A percentile compares a stretch with the other conserved stretches of the same genome.
Evolutionary conservation across 768 basidiomycete genomes (phyloP).

Genomic region (Scleroderma bovista): DNA sequence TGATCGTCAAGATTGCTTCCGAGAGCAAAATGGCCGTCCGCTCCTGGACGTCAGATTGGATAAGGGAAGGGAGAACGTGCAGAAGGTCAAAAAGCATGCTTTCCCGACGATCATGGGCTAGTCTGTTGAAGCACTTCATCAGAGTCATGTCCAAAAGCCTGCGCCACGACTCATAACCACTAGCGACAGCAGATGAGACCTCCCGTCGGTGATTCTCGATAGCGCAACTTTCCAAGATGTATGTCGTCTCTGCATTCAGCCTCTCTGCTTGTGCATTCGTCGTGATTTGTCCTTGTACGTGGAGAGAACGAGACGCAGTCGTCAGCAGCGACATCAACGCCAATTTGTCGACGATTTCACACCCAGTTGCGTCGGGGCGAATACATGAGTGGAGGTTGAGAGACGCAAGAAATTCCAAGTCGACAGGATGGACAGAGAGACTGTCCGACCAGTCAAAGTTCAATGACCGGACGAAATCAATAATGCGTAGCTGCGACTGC

Average conservation of each 20-base stretch:
- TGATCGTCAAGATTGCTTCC: slow-evolving; percentile 72
- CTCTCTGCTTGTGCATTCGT: slow-evolving; percentile 60
- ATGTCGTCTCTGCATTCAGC: slow-evolving; percentile 61
- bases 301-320: slow-evolving; percentile 52
- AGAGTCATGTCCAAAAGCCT: slow-evolving; percentile 79
- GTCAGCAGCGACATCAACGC: slow-evolving; percentile 68
- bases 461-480: slow-evolving; percentile 83
- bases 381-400: slow-evolving; percentile 69
- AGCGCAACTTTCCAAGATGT: slow-evolving; percentile 78
- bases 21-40: slow-evolving; percentile 78
- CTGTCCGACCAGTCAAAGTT: slow-evolving; percentile 87
- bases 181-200: slow-evolving; percentile 62
- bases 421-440: slow-evolving; percentile 48
- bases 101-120: slow-evolving; percentile 80
- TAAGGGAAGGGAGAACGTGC: slow-evolving; percentile 73
- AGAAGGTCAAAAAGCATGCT: slow-evolving; percentile 88
- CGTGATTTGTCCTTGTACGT: slow-evolving; percentile 62
- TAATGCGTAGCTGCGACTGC: slow-evolving; percentile 79
- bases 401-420: slow-evolving; percentile 58
- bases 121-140: slow-evolving; percentile 77
- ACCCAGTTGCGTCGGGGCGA: slow-evolving; percentile 62
- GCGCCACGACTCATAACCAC: slow-evolving; percentile 81
- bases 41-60: slow-evolving; percentile 59
- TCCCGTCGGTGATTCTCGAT: slow-evolving; percentile 86
- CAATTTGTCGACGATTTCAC: slow-evolving; percentile 75